phyloP scores from a whole-genome alignment of 495 filamentous ascomycete genomes.

The Daldinia concentrica region DNA sequence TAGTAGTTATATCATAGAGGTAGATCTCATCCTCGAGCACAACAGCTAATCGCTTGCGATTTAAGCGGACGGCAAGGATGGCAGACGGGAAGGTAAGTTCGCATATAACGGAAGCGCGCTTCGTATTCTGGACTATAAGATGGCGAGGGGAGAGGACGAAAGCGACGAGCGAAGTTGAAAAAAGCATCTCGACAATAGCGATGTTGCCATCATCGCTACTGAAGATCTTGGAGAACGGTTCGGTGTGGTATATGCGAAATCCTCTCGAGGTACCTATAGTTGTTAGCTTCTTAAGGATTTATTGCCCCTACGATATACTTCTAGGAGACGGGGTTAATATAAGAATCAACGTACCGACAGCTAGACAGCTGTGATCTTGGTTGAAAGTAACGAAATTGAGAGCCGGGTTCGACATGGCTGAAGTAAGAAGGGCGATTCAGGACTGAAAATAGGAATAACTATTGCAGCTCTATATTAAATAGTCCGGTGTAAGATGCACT shows the following conservation, averaged over 20 bases:
- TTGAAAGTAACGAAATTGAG: conserved; percentile 99
- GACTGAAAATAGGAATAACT: neutral
- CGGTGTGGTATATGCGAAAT: conserved; percentile 94
- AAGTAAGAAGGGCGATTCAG: conserved; percentile 1
- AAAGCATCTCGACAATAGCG: conserved; percentile 96
- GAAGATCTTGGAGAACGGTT: conserved; percentile 92
- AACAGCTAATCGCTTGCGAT: conserved; percentile 91
- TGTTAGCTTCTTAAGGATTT: conserved; percentile 10
- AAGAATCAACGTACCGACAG: conserved; percentile 72
- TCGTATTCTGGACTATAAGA: conserved; percentile 95
- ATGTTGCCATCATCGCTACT: conserved; percentile 93
- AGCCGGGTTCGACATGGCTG: conserved; percentile 61
- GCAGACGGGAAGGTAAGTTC: conserved; percentile 97
- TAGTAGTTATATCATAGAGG: conserved; percentile 97
- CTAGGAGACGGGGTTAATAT: neutral
- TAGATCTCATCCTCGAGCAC: conserved; percentile 96
- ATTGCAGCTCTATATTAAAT: conserved; percentile 4
- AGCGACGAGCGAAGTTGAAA: conserved; percentile 97
- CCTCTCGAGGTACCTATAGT: conserved; percentile 81
- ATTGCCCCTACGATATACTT: neutral
- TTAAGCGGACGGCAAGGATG: conserved; percentile 89
- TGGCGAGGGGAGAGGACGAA: conserved; percentile 88
- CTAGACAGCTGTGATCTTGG: conserved; percentile 96
- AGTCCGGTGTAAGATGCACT: neutral
- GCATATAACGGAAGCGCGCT: conserved; percentile 97